Evolutionary conservation across 345 rosid species (phyloP).

Genomic region (Eucalyptus polyanthemos): DNA sequence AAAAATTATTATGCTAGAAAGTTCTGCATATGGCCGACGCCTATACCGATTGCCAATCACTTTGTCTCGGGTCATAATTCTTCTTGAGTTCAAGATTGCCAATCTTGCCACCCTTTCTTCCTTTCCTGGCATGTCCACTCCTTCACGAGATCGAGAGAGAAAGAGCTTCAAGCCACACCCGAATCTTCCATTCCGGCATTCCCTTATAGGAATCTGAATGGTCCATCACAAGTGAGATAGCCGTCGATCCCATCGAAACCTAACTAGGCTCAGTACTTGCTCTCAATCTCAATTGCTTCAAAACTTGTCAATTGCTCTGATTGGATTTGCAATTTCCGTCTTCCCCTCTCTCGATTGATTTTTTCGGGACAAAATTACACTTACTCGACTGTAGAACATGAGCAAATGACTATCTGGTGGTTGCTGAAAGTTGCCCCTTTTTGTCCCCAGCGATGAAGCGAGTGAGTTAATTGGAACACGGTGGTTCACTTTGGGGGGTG

Average conservation of each 20-base stretch:
- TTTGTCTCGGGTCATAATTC: too few relatives aligned
- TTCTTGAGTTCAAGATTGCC: too few relatives aligned
- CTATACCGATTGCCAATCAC: not conserved
- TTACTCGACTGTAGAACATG: not conserved
- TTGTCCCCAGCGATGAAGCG: not conserved
- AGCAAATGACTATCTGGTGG: not conserved
- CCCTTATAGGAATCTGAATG: not conserved
- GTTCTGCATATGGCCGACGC: accelerated
- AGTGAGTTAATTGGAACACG: not conserved
- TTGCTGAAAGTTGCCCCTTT: not conserved
- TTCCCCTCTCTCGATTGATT: not conserved
- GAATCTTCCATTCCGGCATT: too few relatives aligned
- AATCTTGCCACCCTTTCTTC: too few relatives aligned
- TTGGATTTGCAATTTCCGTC: not conserved
- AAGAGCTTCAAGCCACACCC: too few relatives aligned
- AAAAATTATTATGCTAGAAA: too few relatives aligned
- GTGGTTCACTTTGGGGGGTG: not conserved
- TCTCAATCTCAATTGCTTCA: not conserved
- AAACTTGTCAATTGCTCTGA: not conserved
- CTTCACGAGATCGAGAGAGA: too few relatives aligned
- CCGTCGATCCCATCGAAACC: not conserved
- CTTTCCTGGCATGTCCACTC: too few relatives aligned
- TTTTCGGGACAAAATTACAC: not conserved
- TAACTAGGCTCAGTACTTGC: not conserved
- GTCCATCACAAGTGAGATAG: not conserved